Evolutionary conservation across 1,284 basidiomycete genomes (phyloP), one percentile per base, ranked within the genome.

Genomic region (Cerrena zonata): DNA sequence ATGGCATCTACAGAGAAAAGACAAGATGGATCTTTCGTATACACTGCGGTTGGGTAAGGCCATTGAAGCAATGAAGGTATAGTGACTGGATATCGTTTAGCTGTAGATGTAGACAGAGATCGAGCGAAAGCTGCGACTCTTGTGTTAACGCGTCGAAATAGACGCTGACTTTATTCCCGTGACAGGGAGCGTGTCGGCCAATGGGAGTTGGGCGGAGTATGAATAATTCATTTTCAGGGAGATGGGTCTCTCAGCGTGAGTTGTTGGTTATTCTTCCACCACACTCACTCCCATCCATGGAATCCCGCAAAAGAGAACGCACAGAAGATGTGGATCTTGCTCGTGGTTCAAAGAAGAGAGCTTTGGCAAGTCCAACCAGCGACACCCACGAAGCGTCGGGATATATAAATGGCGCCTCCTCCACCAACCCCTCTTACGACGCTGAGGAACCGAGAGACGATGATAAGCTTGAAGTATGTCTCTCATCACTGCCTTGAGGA

Each of bases 391-490:
- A 78, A 53, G 79, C 78, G 55, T 82, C 85, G 30, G 60, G 67
- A 46, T 74, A 73, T 60, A 69, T 78, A 50, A 89, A 86, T 65
- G 83, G 84, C 53, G 66, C 69, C 44, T 57, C 59, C 34, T 56
- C 69, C 39, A 18, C 36, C 4, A 41, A n/a, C 10, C 13, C 38
- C 4, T 37, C 18, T 18, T 19, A 21, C 19, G 75, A 77, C 49
- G 66, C 68, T 46, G 79, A 69, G 55, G 82, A 85, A 60, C 77
- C 79, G 44, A 74, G 73, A 53, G 79, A 82, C 54, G 73, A 72
- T 55, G 79, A 80, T 69, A 80, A 80, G 61, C 74, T 91, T 55
- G 88, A 91, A 82, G 89, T 89, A 42, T 46, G 26, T 36, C 22
- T 39, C 38, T 42, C 36, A 27, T 38, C 40, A 30, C 48, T 22